phyloP scores from a whole-genome alignment of 768 basidiomycete genomes.

The Cystobasidium tubakii region DNA sequence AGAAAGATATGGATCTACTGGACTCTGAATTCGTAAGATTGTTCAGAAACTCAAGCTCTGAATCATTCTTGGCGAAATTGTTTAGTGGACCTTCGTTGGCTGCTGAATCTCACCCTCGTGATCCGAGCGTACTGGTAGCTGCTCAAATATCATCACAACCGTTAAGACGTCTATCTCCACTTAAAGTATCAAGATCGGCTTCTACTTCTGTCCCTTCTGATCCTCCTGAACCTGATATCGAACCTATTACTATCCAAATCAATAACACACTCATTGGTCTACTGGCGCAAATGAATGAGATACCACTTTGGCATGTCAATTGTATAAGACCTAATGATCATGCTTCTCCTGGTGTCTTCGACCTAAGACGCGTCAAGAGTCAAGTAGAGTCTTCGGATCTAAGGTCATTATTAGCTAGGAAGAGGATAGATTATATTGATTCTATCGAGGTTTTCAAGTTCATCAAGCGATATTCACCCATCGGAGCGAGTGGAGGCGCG shows the following conservation, averaged over 20 bases:
- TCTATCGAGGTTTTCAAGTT: conserved; percentile 6
- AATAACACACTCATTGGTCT: conserved; percentile 73
- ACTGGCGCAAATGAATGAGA: conserved; percentile 70
- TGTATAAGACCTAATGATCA: conserved; percentile 93
- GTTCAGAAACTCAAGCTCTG: conserved; percentile 58
- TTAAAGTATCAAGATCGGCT: conserved; percentile 55
- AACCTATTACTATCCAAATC: conserved; percentile 74
- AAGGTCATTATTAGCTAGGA: conserved; percentile 60
- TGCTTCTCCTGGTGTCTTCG: conserved; percentile 84
- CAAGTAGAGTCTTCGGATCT: conserved; percentile 77
- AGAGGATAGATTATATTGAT: conserved; percentile 45
- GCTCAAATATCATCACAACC: conserved; percentile 92
- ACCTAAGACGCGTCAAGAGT: conserved; percentile 80
- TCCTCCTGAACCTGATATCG: conserved; percentile 42
- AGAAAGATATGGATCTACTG: conserved; percentile 77
- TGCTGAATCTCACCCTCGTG: conserved; percentile 83
- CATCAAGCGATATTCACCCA: conserved; percentile 15
- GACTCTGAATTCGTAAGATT: conserved; percentile 91
- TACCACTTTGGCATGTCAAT: conserved; percentile 80
- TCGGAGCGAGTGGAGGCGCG: neutral
- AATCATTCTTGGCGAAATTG: conserved; percentile 77
- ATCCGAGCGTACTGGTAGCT: conserved; percentile 91
- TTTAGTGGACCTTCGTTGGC: conserved; percentile 85
- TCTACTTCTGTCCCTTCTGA: conserved; percentile 47
- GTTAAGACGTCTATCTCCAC: conserved; percentile 40